Base-by-base conservation (phyloP, 1,284 basidiomycete species). In the Pulveroboletus sp. region DNA sequence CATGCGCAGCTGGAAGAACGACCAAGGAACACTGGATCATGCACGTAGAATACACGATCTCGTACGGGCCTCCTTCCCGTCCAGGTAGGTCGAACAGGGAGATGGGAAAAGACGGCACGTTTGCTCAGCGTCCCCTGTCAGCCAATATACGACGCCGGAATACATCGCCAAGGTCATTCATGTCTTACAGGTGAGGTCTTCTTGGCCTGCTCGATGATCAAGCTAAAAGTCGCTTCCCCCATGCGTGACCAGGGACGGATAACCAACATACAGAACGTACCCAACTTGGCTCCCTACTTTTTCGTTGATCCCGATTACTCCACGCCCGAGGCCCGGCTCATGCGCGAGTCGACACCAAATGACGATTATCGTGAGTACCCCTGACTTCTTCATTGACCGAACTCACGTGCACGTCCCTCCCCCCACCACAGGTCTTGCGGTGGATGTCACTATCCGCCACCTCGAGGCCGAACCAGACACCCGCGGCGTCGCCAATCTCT, bases 201-300 rank as follows among this genome's bases (percentile, higher is more conserved):
- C 2, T 14, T 17, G 20, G 10, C 22, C n/a, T 18, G 9, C n/a
- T 44, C 7, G 26, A 43, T 14, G 33, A 24, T 20, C 29, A 29
- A 2, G 20, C 51, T 54, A n/a, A 63, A 49, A 1, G 6, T 26
- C 7, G 7, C 35, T 14, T 6, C 11, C 1, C 11, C 22, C 6
- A 15, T 35, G n/a, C 12, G 40, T 43, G 28, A 29, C 12, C 59
- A 93, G 88, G 85, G 89, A 38, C 86, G 92, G 22, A 75, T 90
- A 4, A 80, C 79, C 9, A 87, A 85, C 45, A 69, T 94, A 36
- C 76, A 79, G 42, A 91, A 94, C 57, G 79, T 95, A 44, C 81
- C 88, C 0, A 65, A 67, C 1, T 74, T 86, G 18, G 87, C 84
- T 0, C 82, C 87, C 0, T 94, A 87, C 71, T 86, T 95, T 73